Percentiles rank a stretch among this genome's conserved stretches.
These are phyloP conservation scores for Haplosporangium gracile DNA, from an alignment of 192 early-diverging fungal species.

Conservation along the genomic window DNA sequence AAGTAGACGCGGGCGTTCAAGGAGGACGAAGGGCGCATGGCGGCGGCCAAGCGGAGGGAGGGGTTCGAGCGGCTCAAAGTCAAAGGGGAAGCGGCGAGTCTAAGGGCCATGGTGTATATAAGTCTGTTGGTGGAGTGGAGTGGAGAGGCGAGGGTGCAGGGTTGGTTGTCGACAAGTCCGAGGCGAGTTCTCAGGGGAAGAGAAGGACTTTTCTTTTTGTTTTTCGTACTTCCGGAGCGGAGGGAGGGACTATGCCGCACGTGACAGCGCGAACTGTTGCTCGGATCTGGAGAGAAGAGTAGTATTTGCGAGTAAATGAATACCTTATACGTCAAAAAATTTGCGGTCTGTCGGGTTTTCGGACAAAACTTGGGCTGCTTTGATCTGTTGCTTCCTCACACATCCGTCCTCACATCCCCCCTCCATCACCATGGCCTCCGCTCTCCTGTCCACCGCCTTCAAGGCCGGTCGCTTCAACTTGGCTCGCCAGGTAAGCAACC, in stretches of 20 bases:
- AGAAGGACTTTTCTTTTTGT: not conserved
- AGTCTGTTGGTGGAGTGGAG: conserved; percentile 14
- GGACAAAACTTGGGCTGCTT: conserved; percentile 11
- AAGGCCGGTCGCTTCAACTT: conserved; percentile 49
- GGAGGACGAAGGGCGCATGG: conserved; percentile 34
- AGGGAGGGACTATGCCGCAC: not conserved
- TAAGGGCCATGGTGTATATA: conserved; percentile 38
- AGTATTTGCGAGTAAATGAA: not conserved
- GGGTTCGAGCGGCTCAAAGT: conserved; percentile 34
- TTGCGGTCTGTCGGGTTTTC: not conserved
- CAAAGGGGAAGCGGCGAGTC: conserved; percentile 44
- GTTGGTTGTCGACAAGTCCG: conserved; percentile 8
- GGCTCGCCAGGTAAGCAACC: conserved; percentile 54
- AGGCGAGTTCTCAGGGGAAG: not conserved
- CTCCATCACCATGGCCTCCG: conserved; percentile 41
- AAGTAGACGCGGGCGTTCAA: conserved; percentile 52
- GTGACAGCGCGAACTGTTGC: not conserved
- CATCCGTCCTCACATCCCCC: conserved; percentile 18
- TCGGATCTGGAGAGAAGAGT: not conserved
- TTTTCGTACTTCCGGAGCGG: not conserved
- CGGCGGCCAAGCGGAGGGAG: conserved; percentile 39
- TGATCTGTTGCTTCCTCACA: conserved; percentile 12
- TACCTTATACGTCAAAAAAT: not conserved
- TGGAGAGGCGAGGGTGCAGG: conserved; percentile 11
- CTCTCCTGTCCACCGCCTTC: conserved; percentile 56